phyloP scores from a whole-genome alignment of 2,329 filamentous ascomycete species.

The Ophiognomonia clavigignenti-juglandacearum region DNA sequence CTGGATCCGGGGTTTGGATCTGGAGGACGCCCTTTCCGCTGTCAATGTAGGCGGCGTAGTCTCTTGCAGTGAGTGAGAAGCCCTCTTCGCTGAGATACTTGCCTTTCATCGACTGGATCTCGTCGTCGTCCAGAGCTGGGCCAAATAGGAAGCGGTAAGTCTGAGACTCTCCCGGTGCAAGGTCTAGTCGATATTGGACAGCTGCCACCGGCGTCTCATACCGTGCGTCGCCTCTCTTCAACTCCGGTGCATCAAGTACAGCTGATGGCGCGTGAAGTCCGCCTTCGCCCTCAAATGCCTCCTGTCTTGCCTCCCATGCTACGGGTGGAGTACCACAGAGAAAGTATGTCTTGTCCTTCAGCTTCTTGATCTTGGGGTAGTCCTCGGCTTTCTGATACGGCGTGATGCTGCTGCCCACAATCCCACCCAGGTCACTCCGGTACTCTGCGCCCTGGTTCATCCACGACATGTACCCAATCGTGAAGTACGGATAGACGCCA shows the following conservation, averaged over 20 bases:
- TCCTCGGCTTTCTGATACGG: slow-evolving; percentile 54
- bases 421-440: slow-evolving; percentile 40
- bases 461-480: slow-evolving; percentile 58
- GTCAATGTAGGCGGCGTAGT: slow-evolving; percentile 48
- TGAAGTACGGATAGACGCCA: slow-evolving; percentile 52
- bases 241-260: slow-evolving; percentile 27
- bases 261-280: slow-evolving; percentile 47
- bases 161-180: slow-evolving; percentile 33
- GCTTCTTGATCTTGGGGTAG: slow-evolving; percentile 51
- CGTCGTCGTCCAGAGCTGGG: slow-evolving; percentile 46
- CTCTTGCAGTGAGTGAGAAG: slow-evolving; percentile 38
- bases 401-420: slow-evolving; percentile 48
- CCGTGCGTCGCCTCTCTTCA: slow-evolving; percentile 43
- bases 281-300: slow-evolving; percentile 51
- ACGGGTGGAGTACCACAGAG: slow-evolving; percentile 46
- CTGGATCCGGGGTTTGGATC: slow-evolving; percentile 49
- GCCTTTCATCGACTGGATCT: slow-evolving; percentile 39
- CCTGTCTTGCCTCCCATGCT: slow-evolving; percentile 48
- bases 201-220: slow-evolving; percentile 51
- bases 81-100: slow-evolving; percentile 45
- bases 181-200: slow-evolving; percentile 44
- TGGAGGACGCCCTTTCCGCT: slow-evolving; percentile 44
- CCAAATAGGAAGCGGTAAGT: slow-evolving; percentile 53
- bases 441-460: slow-evolving; percentile 56
- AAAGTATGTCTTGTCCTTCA: slow-evolving; percentile 55